Base-by-base conservation (phyloP, 2,329 filamentous ascomycete genomes). In the Diplodia corticola region DNA sequence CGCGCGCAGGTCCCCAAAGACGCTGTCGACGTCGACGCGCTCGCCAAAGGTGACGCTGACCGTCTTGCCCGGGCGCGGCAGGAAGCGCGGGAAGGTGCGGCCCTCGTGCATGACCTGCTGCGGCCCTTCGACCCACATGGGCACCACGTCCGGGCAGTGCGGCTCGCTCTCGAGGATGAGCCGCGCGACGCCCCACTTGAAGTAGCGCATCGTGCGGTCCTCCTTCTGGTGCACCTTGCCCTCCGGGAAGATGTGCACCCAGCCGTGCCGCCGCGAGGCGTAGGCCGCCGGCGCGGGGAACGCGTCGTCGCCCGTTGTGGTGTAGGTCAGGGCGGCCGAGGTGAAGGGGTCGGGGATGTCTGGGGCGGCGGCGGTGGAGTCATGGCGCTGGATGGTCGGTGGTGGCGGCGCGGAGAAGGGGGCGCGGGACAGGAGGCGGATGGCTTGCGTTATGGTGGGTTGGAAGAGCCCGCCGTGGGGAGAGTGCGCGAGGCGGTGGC, bases 171-270 rank as follows among this genome's bases (percentile, higher is more conserved):
- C 95, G 54, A 99, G 86, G 67, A 99, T 95, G 67, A 98, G 84
- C 2, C 95, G 88, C 6, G 94, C 92, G 1, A 98, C 84, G 1
- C 95, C 95, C 95, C 95, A 99, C 81, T 97, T 97, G 86, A 98
- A 98, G 80, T 99, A 99, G 33, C 95, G 90, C 83, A 98, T 89
- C 7, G 89, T 87, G 72, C 88, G 88, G 49, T 88, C 82, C 1
- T 90, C 86, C 70, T 92, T 89, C 80, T 99, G 95, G 78, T 98
- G 93, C 53, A 97, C 92, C 77, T 91, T 92, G 55, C 93, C 95
- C 79, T 99, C 95, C 13, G 95, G 95, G 77, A 98, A 98, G 64
- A 98, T 90, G 78, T 99, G 95, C 4, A 99, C 83, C 95, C 95
- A 99, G 51, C 88, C 87, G 76, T 91, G 85, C 53, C 87, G 87